Evolutionary conservation across 768 basidiomycete genomes (phyloP).

Genomic region (Lentinus tigrinus): DNA sequence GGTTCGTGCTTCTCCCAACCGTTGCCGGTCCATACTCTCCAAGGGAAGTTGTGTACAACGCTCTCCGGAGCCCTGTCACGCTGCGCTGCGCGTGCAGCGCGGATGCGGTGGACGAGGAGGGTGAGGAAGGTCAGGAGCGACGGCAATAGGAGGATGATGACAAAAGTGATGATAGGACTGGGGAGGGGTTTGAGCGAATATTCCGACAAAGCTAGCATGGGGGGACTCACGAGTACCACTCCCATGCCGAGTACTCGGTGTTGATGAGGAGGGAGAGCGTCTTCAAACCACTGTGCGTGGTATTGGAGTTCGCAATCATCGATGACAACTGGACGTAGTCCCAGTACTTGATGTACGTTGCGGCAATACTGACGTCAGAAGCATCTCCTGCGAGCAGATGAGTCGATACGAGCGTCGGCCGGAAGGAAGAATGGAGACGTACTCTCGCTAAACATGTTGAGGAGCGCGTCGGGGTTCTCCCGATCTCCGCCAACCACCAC

Average conservation of each 20-base stretch:
- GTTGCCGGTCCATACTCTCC: slow-evolving; percentile 78
- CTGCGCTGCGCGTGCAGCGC: slow-evolving; percentile 77
- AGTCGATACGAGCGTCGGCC: slow-evolving; percentile 9
- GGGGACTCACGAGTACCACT: slow-evolving; percentile 82
- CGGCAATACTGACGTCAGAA: slow-evolving; percentile 78
- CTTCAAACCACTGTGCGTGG: slow-evolving; percentile 72
- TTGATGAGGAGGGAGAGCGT: slow-evolving; percentile 78
- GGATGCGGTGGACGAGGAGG: slow-evolving; percentile 84
- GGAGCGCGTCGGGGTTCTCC: slow-evolving; percentile 71
- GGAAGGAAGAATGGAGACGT: slow-evolving; percentile 22
- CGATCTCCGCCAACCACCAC: slow-evolving; percentile 90
- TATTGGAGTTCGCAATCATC: slow-evolving; percentile 74
- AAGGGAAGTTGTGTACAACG: slow-evolving; percentile 75
- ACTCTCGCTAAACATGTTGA: slow-evolving; percentile 95
- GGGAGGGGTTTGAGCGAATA: background rate
- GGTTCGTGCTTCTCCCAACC: slow-evolving; percentile 79
- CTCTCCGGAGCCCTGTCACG: slow-evolving; percentile 83
- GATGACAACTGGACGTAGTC: slow-evolving; percentile 70
- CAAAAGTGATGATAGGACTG: slow-evolving; percentile 83
- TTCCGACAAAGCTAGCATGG: background rate
- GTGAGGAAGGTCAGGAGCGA: slow-evolving; percentile 87
- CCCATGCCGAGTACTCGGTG: slow-evolving; percentile 81
- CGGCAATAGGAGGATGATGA: slow-evolving; percentile 87
- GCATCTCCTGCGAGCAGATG: slow-evolving; percentile 61
- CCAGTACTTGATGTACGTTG: slow-evolving; percentile 85